phyloP scores from a whole-genome alignment of 192 early-diverging fungal species.

The Linnemannia exigua region DNA sequence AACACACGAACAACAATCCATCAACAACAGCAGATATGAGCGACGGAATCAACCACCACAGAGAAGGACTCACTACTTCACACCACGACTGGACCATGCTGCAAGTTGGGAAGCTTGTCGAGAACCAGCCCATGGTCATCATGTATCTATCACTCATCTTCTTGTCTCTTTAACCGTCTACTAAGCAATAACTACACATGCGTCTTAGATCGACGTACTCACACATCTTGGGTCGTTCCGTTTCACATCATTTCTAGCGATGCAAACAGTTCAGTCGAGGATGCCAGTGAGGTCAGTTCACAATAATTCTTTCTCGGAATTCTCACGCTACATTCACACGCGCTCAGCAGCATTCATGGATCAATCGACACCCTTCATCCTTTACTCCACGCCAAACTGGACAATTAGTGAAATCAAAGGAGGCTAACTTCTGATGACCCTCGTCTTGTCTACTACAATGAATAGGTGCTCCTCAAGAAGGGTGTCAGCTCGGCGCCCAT shows the following conservation, averaged over 20 bases:
- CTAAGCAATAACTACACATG: background rate
- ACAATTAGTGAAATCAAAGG: no score
- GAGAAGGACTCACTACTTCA: constrained; percentile 61
- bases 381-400: background rate
- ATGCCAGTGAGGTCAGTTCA: constrained; percentile 71
- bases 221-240: background rate
- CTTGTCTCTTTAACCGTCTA: background rate
- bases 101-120: constrained; percentile 69
- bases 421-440: no score
- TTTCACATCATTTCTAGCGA: constrained; percentile 48
- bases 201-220: background rate
- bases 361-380: background rate
- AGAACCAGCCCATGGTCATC: constrained; percentile 72
- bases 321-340: background rate
- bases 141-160: constrained; percentile 59
- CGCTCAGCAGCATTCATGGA: background rate
- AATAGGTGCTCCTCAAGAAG: constrained; percentile 71
- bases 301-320: background rate
- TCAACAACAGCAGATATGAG: background rate
- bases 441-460: background rate
- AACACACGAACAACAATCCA: background rate
- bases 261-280: constrained; percentile 71
- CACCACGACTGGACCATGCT: constrained; percentile 75
- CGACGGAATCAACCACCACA: constrained; percentile 31
- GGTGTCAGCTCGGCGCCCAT: constrained; percentile 87